Evolutionary conservation across 768 basidiomycete species (phyloP), one percentile per base, ranked within the genome.

Genomic region (Paxillus rubicundulus): DNA sequence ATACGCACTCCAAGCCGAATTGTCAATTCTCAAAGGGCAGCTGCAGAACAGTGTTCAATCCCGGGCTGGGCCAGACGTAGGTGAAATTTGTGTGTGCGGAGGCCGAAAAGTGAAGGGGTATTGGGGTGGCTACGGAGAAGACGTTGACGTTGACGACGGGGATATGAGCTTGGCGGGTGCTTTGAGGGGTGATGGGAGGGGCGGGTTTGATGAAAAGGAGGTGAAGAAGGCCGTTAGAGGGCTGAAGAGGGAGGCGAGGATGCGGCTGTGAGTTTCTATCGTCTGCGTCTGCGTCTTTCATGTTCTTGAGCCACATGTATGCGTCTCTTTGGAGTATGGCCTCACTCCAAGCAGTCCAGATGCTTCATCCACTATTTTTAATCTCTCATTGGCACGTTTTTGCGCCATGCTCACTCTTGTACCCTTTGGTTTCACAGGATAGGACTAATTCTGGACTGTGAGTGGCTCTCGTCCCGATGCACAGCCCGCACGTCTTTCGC

Each of bases 1-100:
- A 2, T 90, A 93, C 61, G 90, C 92, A 0, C 73, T 94, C 1
- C 90, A 92, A 69, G 90, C 89, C 2, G 89, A 93, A 62, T 74
- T 91, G 3, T 76, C 82, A 12, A 73, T 89, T 24, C 72, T 92
- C 28, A 82, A 86, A 39, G 70, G 73, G 12, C 77, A 77, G 45
- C 59, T 54, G 53, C 68, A 67, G 44, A 60, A 57, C 14, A 61
- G 58, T 8, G 38, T 48, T 10, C 56, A 38, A 4, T 49, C 54
- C 9, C 57, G 43, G 9, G 49, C 10, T 28, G 59, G 40, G 1
- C 58, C 55, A 2, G 54, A 66, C 38, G 57, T 43, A 3, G 66
- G 69, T 10, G 70, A 71, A 16, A 65, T 71, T 30, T 78, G 77
- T 52, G 58, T 72, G 3, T 88, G 87, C 56, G 87, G 86, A 20